Evolutionary conservation across 257 asterid genomes (phyloP), one percentile per base, ranked within the genome.

Genomic region (Salvia miltiorrhiza): DNA sequence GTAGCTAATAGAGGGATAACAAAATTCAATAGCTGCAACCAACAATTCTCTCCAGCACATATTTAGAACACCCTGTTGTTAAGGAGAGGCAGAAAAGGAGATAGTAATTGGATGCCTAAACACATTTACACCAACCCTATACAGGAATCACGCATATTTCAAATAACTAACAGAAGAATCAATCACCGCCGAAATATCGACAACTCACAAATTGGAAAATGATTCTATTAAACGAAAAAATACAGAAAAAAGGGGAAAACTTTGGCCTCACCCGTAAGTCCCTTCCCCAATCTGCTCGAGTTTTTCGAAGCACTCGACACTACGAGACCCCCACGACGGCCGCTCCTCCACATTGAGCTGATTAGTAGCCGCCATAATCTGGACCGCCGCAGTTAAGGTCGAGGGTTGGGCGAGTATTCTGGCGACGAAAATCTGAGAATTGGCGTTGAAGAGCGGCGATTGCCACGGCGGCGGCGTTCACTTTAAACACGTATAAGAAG

Each of bases 221-320:
- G 2, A 20, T 32, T 62, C 32, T 5, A 53, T 53, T n/a, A 17
- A 67, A 54, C 16, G 26, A 23, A 33, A 50, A 52, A 63, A 52
- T 0, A 19, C 5, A 28, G 40, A 19, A 32, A 10, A 44, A 28
- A 16, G 19, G 16, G 9, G 50, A 5, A 5, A 17, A 19, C 11
- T 19, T 67, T 64, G 10, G 67, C 7, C 76, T 81, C 10, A 85
- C 98, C 97, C 98, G 76, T 93, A 93, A 26, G 98, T 93, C 63
- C 98, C 98, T 88, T 93, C 96, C 11, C 97, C 98, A 80, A 93
- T 93, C 83, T 88, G 95, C 83, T 90, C 98, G 68, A 93, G 87
- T 57, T 90, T 90, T 65, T 93, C 96, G 72, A 93, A 93, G 81
- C 98, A 90, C 35, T 93, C 97, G 64, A 93, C 89, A 76, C 96